Base-by-base conservation (phyloP, 768 basidiomycete genomes). In the Rhodotorula sphaerocarpa region DNA sequence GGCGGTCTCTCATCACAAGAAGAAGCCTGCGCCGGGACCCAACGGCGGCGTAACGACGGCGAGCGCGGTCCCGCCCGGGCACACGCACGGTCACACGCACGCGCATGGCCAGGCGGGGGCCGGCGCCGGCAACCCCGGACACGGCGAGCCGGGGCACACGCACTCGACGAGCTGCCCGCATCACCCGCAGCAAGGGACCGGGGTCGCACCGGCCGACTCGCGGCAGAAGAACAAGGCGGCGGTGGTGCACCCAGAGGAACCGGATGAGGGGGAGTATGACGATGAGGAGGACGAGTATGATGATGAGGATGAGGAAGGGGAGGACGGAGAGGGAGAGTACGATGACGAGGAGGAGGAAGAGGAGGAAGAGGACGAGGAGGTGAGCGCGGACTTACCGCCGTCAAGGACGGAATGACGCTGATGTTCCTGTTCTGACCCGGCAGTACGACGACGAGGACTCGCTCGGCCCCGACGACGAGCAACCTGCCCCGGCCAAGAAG, bases 281-380 rank as follows among this genome's bases (percentile, higher is more conserved):
- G 72, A 74, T n/a, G 70, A 85, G 51, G 83, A 83, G 25, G 81
- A 82, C 15, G 80, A 82, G 23, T 79, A 82, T 42, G 81, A 82
- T 11, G 80, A 81, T 6, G 82, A 80, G 6, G 82, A 80, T 1
- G 85, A 84, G 6, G 86, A 88, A 15, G 86, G 86, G 1, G 85
- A 83, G 9, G 83, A 59, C 16, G 86, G 84, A 20, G 82, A 82
- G 4, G 83, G 72, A 16, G 74, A 85, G 10, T 86, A 86, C 0
- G 86, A 86, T 2, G 84, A 84, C 6, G 83, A 74, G 18, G 73
- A 67, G 16, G 68, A 70, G 6, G 70, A 74, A 6, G 70, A 65
- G 27, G 67, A 66, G n/a, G 70, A 65, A n/a, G 67, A 66, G n/a
- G 58, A 50, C 20, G 57, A 56, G 31, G 48, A 64, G 57, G 57